These are phyloP conservation scores for Akanthomyces muscarius DNA, from an alignment of 2,329 filamentous ascomycete species.

Conservation along the genomic window DNA sequence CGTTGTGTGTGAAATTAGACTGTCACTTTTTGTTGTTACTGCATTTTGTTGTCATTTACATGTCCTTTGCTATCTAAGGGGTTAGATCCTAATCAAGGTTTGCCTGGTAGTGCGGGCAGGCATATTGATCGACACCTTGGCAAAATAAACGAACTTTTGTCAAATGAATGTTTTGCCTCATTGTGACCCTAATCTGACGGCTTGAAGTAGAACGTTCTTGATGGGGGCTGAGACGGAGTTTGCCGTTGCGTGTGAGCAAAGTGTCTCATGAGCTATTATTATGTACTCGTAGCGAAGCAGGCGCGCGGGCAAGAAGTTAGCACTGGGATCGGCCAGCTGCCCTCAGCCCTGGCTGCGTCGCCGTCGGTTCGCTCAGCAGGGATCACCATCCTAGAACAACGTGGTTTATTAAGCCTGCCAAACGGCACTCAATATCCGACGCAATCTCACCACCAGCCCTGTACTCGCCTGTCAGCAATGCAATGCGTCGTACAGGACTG, in stretches of 20 bases:
- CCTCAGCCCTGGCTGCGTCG: conserved; percentile 1
- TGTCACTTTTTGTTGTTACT: neutral
- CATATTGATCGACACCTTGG: neutral
- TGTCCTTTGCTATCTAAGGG: neutral
- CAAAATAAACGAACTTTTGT: neutral
- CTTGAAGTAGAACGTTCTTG: neutral
- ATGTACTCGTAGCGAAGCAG: no score
- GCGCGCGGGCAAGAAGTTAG: neutral
- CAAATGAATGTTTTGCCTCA: neutral
- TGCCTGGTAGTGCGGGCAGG: neutral
- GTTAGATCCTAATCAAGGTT: neutral
- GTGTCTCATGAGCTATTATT: neutral
- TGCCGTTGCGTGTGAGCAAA: neutral
- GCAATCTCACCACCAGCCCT: neutral
- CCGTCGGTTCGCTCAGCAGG: neutral
- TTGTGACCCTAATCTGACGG: neutral
- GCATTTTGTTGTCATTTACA: neutral
- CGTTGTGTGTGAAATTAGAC: neutral
- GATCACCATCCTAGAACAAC: neutral
- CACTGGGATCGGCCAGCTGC: neutral
- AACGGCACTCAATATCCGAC: neutral
- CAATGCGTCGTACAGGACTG: conserved; percentile 1
- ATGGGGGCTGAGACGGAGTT: neutral
- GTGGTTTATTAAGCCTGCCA: neutral
- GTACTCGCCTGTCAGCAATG: neutral